These are phyloP conservation scores for Sanguinoderma infundibulare DNA, from an alignment of 1,284 basidiomycete species.

Conservation along the genomic window DNA sequence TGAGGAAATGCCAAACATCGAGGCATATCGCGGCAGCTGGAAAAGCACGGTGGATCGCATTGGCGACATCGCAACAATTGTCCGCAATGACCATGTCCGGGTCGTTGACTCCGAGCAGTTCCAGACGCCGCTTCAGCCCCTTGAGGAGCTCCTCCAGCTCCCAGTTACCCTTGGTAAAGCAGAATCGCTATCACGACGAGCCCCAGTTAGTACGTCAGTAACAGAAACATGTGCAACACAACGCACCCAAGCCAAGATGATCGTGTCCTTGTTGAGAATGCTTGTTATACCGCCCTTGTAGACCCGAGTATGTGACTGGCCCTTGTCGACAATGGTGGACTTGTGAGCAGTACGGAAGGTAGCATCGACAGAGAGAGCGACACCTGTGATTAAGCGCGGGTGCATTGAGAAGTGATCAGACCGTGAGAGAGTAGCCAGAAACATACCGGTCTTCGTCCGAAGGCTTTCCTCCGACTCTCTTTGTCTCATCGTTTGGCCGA, in stretches of 20 bases:
- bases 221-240: too few relatives aligned
- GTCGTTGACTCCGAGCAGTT: slow-evolving; percentile 11
- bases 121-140: slow-evolving; percentile 16
- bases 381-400: not conserved
- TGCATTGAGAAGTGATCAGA: not conserved
- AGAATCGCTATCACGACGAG: not conserved
- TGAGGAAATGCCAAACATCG: not conserved
- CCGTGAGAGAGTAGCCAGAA: not conserved
- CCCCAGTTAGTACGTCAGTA: too few relatives aligned
- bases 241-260: not conserved
- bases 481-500: not conserved
- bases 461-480: not conserved
- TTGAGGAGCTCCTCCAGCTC: slow-evolving; percentile 24
- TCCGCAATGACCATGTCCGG: slow-evolving; percentile 27
- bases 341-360: slow-evolving; percentile 8
- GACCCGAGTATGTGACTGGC: not conserved
- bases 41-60: slow-evolving; percentile 10
- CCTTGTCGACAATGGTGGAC: not conserved
- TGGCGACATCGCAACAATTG: slow-evolving; percentile 28
- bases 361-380: slow-evolving; percentile 7
- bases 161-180: not conserved
- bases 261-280: not conserved
- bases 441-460: not conserved
- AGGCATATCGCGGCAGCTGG: slow-evolving; percentile 24
- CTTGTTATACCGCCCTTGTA: not conserved